Evolutionary conservation across 768 basidiomycete species (phyloP).

Genomic region (Mycena metata): DNA sequence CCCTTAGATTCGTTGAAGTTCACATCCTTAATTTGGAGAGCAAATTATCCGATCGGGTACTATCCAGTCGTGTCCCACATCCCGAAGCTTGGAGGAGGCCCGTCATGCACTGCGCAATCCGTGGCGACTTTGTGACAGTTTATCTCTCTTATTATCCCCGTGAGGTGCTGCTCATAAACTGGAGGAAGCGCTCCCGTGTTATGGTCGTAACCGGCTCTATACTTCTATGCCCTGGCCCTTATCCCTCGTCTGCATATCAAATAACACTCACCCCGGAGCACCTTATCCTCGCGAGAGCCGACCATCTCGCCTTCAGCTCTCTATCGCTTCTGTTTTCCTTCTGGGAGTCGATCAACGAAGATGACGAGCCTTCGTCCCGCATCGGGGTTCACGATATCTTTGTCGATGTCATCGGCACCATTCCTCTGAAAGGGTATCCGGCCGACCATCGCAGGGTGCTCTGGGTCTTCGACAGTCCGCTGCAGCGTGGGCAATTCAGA

Average conservation of each 20-base stretch:
- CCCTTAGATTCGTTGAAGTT: constrained; percentile 11
- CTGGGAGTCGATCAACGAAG: background rate
- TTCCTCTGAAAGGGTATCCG: background rate
- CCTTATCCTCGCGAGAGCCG: background rate
- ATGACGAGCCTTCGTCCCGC: background rate
- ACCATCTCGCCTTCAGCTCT: background rate
- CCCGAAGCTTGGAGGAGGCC: background rate
- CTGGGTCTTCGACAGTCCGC: background rate
- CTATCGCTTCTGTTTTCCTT: background rate
- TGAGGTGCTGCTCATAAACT: constrained; percentile 9
- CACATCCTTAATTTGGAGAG: background rate
- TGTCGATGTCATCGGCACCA: background rate
- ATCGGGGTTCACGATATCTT: background rate
- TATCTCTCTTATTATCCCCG: background rate
- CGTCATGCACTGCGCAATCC: background rate
- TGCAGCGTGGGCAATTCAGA: background rate
- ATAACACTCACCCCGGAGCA: background rate
- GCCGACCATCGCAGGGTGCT: background rate
- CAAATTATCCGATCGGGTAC: background rate
- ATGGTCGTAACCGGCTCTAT: background rate
- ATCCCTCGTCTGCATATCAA: background rate
- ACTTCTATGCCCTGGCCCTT: no score
- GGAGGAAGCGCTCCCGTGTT: constrained; percentile 9
- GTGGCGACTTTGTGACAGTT: constrained; percentile 14
- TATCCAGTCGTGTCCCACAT: background rate